Evolutionary conservation across 225 moss, liverwort and hornwort genomes (phyloP).

Genomic region (Bryoerythrophyllum caledonicum): DNA sequence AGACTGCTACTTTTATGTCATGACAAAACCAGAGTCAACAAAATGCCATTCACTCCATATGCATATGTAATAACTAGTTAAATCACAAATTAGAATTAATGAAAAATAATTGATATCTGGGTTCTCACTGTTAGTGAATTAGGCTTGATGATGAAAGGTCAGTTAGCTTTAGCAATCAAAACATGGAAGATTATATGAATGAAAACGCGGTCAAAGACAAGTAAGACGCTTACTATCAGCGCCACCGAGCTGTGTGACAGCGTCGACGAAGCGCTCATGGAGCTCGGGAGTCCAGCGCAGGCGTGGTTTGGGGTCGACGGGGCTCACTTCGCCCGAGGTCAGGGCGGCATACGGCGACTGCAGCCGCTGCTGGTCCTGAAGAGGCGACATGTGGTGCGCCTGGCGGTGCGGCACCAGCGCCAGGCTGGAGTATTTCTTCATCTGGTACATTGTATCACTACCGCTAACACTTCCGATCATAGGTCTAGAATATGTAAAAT

Average conservation of each 20-base stretch:
- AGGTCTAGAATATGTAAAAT: neutral
- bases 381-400: slow-evolving; percentile 47
- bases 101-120: neutral
- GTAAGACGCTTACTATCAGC: slow-evolving; percentile 69
- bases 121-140: neutral
- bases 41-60: neutral
- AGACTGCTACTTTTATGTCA: neutral
- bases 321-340: slow-evolving; percentile 57
- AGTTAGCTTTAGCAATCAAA: neutral
- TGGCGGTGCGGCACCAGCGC: slow-evolving; percentile 73
- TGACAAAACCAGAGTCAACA: neutral
- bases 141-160: neutral
- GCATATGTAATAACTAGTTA: neutral
- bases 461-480: slow-evolving; percentile 23
- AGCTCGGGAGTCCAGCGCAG: slow-evolving; percentile 94
- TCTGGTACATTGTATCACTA: slow-evolving; percentile 73
- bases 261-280: slow-evolving; percentile 90
- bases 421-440: slow-evolving; percentile 89
- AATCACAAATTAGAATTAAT: neutral
- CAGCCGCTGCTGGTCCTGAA: slow-evolving; percentile 50
- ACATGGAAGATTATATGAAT: too few species aligned
- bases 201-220: neutral
- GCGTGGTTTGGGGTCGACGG: slow-evolving; percentile 81
- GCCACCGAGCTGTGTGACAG: slow-evolving; percentile 88
- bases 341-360: slow-evolving; percentile 55